Base-by-base conservation (phyloP, 768 basidiomycete genomes). In the Suillus ampliporus region DNA sequence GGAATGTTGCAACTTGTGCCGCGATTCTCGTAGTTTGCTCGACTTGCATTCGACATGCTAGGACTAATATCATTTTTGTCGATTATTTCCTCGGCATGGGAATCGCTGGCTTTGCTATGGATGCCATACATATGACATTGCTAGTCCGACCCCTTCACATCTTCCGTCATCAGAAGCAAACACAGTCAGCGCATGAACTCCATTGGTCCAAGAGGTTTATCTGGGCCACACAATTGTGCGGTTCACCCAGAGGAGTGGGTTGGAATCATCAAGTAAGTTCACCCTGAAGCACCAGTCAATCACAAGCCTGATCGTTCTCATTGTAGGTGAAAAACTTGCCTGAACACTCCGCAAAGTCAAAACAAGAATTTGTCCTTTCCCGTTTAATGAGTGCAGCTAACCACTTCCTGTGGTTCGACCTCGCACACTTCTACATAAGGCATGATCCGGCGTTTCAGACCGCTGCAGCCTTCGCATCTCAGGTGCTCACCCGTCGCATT, bases 171-270 rank as follows among this genome's bases (percentile, higher is more conserved):
- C 56, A 53, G 38, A 69, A 71, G 35, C 66, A 69, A 44, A 62
- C 26, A 15, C 26, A 26, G 35, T 65, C 64, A 26, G 54, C 65
- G 5, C 44, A 61, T 11, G 57, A 54, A 7, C 48, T 61, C 34
- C 54, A 71, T 1, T 63, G 74, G 38, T 63, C 58, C 28, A 28
- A 66, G 11, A 68, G 76, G 10, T n/a, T 74, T 4, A 58, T 58
- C 44, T 79, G 78, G 78, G 72, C 74, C 26, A 60, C 71, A 21
- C 66, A 71, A 46, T 68, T 79, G 17, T 69, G 72, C 44, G 65
- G 67, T 41, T 78, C 72, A 44, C 71, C 75, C 2, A 71, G 79
- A 38, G 76, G 78, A 17, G 70, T 80, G 9, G 73, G 77, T 37
- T 79, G 77, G 77, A 65, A 70, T 19, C 74, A 76, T 47, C 74